Base-by-base conservation (phyloP, 371 early-diverging fungal species). In the Circinella umbellata region DNA sequence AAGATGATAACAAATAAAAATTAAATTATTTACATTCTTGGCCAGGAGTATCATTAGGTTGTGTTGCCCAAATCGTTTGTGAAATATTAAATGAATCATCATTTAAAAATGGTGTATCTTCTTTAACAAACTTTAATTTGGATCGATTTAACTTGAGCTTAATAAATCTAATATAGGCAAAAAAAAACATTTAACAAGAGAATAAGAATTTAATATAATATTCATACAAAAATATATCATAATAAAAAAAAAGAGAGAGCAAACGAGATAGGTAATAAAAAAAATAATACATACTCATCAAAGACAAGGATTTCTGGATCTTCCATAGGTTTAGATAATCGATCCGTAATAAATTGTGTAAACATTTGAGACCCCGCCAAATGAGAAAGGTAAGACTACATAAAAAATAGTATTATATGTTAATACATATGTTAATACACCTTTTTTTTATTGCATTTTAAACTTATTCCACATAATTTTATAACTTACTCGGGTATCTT, bases 91-190 rank as follows among this genome's bases (percentile, higher is more conserved):
- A 84, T 3, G 84, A 80, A 47, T 75, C 74, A 64, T 84, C 89
- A 54, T 90, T 86, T 57, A 94, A 71, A 68, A 94, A 94, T 15
- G 91, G 92, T 15, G 95, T 94, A 15, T 90, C 86, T 68, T 93
- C 93, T 64, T 93, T 94, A 15, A 87, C 87, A 64, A 93, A 78
- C 48, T 89, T 86, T 49, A 95, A 82, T 61, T 89, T 89, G 15
- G 92, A 92, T 62, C 94, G 79, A 68, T 95, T 95, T 53, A 91
- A 74, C 72, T 95, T 95, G 18, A 91, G 86, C 69, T 92, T 93
- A 75, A 95, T 92, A 55, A 86, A 85, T 68, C 94, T 93, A 69
- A 27, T 27, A 27, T 27, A 27, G 2, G 27, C 27, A 0, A 92
- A 92, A 38, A 34, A 57, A 57, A 10, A 34, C 6, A 34, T 53